phyloP scores from a whole-genome alignment of 768 basidiomycete species.

The Hygrophoropsis aurantiaca region DNA sequence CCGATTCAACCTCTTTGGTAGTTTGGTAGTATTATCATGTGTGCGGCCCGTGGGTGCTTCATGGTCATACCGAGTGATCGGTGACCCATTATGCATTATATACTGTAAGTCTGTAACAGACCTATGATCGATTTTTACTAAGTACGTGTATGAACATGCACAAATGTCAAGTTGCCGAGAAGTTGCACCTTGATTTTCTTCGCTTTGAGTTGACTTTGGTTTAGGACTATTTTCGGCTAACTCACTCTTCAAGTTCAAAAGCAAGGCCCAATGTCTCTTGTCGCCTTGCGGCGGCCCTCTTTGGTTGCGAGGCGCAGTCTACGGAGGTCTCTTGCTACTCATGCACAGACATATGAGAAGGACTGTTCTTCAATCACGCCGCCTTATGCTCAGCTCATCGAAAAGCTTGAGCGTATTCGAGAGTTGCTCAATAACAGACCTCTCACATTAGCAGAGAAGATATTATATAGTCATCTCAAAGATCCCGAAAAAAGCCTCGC shows the following conservation, averaged over 20 bases:
- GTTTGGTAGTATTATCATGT: constrained; percentile 24
- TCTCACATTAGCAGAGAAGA: constrained; percentile 95
- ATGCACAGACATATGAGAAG: constrained; percentile 45
- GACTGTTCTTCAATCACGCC: constrained; percentile 79
- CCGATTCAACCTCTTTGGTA: constrained; percentile 62
- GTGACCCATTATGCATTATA: too few species aligned
- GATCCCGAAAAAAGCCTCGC: constrained; percentile 74
- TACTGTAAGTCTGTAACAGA: too few species aligned
- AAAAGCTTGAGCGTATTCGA: constrained; percentile 71
- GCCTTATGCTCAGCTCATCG: constrained; percentile 70
- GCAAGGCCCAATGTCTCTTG: constrained; percentile 18
- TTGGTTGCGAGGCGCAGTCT: constrained; percentile 18
- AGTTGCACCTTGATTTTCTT: too few species aligned
- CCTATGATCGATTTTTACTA: too few species aligned
- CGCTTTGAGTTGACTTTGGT: too few species aligned
- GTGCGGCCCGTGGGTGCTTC: too few species aligned
- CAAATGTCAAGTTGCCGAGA: too few species aligned
- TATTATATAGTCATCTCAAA: constrained; percentile 88
- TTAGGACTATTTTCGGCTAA: too few species aligned
- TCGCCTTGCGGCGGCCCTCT: constrained; percentile 16
- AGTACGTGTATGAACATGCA: too few species aligned
- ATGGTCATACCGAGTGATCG: too few species aligned
- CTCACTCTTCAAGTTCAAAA: too few species aligned
- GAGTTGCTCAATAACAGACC: constrained; percentile 69
- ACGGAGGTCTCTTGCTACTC: constrained; percentile 36